These are phyloP conservation scores for Tylopilus rubrobrunneus DNA, from an alignment of 768 basidiomycete genomes.

Conservation along the genomic window DNA sequence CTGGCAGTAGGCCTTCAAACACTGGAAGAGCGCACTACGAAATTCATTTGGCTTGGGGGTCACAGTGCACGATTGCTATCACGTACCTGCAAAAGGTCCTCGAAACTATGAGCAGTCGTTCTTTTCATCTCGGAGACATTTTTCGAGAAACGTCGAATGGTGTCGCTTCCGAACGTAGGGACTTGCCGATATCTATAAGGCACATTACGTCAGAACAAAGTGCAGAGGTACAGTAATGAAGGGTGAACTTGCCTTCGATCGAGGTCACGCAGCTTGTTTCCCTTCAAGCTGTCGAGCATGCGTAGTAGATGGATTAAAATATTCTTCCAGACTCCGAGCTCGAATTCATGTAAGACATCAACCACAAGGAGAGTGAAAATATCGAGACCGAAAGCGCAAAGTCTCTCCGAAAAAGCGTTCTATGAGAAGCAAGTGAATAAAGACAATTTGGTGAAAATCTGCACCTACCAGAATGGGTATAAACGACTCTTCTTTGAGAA, in stretches of 20 bases:
- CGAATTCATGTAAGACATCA: background rate
- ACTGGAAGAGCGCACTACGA: too few species aligned
- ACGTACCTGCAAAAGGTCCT: background rate
- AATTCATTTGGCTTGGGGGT: too few species aligned
- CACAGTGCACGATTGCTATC: too few species aligned
- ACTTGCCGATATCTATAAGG: background rate
- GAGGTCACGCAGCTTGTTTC: background rate
- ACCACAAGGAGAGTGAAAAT: background rate
- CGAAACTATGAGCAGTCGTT: background rate
- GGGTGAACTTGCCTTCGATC: background rate
- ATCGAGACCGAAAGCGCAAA: background rate
- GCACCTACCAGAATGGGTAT: background rate
- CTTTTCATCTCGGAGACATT: background rate
- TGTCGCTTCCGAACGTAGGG: background rate
- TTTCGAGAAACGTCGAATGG: conserved; percentile 17
- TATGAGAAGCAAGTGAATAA: background rate
- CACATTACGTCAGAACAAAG: background rate
- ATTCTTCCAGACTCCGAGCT: background rate
- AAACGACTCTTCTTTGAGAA: too few species aligned
- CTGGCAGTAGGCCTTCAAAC: too few species aligned
- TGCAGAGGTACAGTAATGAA: background rate
- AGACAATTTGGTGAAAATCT: background rate
- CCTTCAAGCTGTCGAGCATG: background rate
- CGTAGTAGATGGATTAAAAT: background rate
- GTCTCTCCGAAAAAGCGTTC: background rate